phyloP scores from a whole-genome alignment of 805 yeast genomes.

The Wickerhamomyces queroliae region DNA sequence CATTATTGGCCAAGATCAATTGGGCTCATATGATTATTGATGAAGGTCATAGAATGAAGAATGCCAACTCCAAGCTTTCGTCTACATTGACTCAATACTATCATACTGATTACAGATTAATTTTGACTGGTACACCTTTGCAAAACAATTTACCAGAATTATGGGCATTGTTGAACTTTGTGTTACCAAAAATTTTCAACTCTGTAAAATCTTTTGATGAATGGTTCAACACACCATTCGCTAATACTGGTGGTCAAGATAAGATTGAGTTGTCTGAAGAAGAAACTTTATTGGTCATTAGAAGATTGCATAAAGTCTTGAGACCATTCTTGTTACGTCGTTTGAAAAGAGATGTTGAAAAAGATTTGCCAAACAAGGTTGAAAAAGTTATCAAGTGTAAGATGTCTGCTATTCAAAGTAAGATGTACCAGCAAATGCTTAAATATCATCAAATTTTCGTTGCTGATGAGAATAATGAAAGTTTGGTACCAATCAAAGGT shows the following conservation, averaged over 20 bases:
- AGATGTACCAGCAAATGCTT: conserved; percentile 73
- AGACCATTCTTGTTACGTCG: conserved; percentile 82
- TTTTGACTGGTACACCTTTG: conserved; percentile 83
- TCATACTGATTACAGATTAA: conserved; percentile 69
- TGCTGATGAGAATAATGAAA: conserved; percentile 56
- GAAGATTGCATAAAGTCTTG: conserved; percentile 82
- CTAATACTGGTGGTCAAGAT: conserved; percentile 78
- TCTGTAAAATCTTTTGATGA: conserved; percentile 84
- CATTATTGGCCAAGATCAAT: conserved; percentile 57
- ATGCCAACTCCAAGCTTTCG: conserved; percentile 68
- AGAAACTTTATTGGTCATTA: conserved; percentile 73
- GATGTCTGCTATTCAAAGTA: conserved; percentile 64
- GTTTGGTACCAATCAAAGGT: conserved; percentile 58
- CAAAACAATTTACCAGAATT: conserved; percentile 82
- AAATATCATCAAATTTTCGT: conserved; percentile 63
- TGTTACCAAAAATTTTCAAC: conserved; percentile 77
- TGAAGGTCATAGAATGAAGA: conserved; percentile 89
- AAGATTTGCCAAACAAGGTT: conserved; percentile 78
- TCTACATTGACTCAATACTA: conserved; percentile 66
- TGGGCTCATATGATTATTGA: conserved; percentile 89
- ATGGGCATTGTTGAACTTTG: conserved; percentile 81
- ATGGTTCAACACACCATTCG: conserved; percentile 88
- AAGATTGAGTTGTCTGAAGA: conserved; percentile 79
- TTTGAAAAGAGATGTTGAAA: conserved; percentile 82
- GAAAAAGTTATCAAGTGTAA: conserved; percentile 80